Conservation (phyloP, 176 grass and related monocot species). For the Pharus latifolius region DNA sequence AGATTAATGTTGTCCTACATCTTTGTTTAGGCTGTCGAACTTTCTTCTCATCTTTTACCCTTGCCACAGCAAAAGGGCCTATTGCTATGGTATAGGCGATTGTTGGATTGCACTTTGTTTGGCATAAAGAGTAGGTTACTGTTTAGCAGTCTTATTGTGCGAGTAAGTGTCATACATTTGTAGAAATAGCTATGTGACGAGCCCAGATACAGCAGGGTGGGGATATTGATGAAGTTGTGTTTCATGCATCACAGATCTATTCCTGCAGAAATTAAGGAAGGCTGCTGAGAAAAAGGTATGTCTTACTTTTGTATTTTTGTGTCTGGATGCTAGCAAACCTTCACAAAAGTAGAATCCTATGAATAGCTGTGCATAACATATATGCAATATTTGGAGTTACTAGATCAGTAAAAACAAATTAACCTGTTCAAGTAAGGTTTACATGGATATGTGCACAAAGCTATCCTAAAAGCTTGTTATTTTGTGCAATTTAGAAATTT, state of each 20-base stretch:
- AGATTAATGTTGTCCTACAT: too few species aligned
- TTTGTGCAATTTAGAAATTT: background rate
- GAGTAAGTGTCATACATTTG: too few species aligned
- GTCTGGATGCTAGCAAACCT: background rate
- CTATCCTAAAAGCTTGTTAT: background rate
- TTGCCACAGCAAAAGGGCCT: too few species aligned
- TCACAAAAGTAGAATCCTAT: background rate
- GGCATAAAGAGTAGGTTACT: too few species aligned
- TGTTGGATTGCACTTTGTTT: too few species aligned
- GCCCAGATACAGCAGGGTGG: background rate
- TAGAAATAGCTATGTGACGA: background rate
- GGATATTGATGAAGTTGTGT: conserved; percentile 13
- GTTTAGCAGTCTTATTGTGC: too few species aligned
- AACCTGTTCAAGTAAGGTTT: background rate
- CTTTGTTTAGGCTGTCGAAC: too few species aligned
- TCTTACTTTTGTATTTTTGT: background rate
- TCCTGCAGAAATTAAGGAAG: conserved; percentile 60
- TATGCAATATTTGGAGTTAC: background rate
- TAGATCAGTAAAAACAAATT: background rate
- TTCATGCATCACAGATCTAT: conserved; percentile 38
- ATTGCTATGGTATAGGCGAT: too few species aligned
- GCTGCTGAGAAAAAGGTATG: conserved; percentile 76
- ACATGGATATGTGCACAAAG: background rate
- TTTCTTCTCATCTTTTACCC: too few species aligned
- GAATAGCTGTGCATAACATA: background rate